phyloP scores from a whole-genome alignment of 2,329 filamentous ascomycete genomes.

The Curvularia sp. region DNA sequence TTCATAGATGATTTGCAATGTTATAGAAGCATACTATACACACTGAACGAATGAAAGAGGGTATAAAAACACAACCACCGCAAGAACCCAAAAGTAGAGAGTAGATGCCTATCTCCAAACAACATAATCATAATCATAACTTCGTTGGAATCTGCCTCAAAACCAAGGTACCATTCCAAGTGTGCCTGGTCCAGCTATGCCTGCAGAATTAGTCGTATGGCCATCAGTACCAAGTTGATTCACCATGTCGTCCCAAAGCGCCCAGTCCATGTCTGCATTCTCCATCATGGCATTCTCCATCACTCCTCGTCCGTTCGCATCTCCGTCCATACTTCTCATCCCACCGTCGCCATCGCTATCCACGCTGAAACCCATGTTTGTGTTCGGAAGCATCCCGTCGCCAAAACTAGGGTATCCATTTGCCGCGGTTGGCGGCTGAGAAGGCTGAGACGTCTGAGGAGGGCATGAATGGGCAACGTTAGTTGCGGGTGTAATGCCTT shows the following conservation, averaged over 20 bases:
- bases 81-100: neutral
- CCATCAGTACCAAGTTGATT: conserved; percentile 57
- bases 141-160: conserved; percentile 3
- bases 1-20: neutral
- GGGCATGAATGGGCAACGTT: neutral
- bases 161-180: conserved; percentile 42
- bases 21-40: neutral
- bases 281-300: conserved; percentile 44
- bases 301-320: conserved; percentile 5
- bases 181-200: conserved; percentile 24
- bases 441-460: neutral
- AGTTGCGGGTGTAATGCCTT: neutral
- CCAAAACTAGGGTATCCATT: conserved; percentile 27
- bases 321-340: neutral
- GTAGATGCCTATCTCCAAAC: neutral
- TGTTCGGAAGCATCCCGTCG: conserved; percentile 29
- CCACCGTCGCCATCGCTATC: conserved; percentile 19
- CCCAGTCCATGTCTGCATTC: conserved; percentile 56
- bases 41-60: neutral
- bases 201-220: conserved; percentile 15
- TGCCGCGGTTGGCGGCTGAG: conserved; percentile 6
- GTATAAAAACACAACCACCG: neutral
- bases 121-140: neutral
- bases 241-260: conserved; percentile 59
- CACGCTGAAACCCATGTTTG: conserved; percentile 31